Base-by-base conservation (phyloP, 495 filamentous ascomycete genomes). In the Xylaria venustula region DNA sequence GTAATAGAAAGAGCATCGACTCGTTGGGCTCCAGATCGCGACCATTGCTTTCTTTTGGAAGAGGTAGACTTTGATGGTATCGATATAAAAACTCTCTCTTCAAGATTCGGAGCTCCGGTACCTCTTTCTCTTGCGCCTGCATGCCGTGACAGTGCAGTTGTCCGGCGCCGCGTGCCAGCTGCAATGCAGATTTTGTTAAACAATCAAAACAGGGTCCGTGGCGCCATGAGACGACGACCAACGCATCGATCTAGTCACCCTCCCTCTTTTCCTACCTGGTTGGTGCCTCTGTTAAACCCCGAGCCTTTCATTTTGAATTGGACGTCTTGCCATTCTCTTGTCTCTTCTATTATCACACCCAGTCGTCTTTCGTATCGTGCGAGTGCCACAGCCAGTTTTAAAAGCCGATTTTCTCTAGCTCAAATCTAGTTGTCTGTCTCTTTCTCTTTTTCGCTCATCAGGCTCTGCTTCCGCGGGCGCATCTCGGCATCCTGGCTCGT, bases 401-500 rank as follows among this genome's bases (percentile, higher is more conserved):
- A 28, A 41, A 42, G 34, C 46, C 8, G 1, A 14, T 11, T 15
- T 42, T 64, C 55, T 64, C 63, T 55, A 32, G 30, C 49, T 66
- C 63, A n/a, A n/a, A n/a, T n/a, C n/a, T n/a, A n/a, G n/a, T n/a
- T n/a, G n/a, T n/a, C n/a, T n/a, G n/a, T n/a, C 49, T 64, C 64
- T 58, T 71, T 64, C 44, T 46, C 71, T 61, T 78, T 79, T 68
- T 79, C 77, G 53, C 46, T 65, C 17, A 34, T 34, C 5, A 74
- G 30, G 52, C 70, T 73, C 50, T 66, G 73, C 57, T 74, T 77
- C 68, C 77, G 77, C 49, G 77, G 75, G 50, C 87, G 85, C 84
- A 95, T 93, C 58, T 90, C 86, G 46, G 94, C 95, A 74, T 98
- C 94, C 72, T 98, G 94, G 66, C 89, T 73, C 23, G 83, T 88